Evolutionary conservation across 768 basidiomycete species (phyloP).

Genomic region (Suillus paluster): DNA sequence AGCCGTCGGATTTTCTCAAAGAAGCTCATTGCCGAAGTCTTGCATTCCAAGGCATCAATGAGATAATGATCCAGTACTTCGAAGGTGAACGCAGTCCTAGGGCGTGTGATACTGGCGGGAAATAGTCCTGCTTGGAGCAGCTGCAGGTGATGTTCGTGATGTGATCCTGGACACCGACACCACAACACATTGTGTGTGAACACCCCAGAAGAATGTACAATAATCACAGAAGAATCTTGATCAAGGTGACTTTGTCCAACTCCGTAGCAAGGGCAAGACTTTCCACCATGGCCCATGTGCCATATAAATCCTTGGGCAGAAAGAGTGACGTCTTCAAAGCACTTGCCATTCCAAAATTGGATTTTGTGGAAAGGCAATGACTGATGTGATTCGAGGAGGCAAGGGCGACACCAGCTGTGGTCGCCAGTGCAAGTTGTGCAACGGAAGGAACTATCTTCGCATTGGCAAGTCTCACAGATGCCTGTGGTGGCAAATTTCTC

Average conservation of each 20-base stretch:
- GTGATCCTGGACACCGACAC: neutral
- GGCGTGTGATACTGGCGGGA: neutral
- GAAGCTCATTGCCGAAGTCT: conserved; percentile 19
- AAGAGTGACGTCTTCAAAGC: conserved; percentile 15
- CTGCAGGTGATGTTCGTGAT: neutral
- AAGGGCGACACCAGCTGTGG: conserved; percentile 8
- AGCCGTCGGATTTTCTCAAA: conserved; percentile 7
- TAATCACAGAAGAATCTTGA: neutral
- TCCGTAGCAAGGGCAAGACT: conserved; percentile 14
- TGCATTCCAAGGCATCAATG: conserved; percentile 14
- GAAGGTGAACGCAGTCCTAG: conserved; percentile 12
- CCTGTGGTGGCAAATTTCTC: neutral
- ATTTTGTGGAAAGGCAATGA: conserved; percentile 19
- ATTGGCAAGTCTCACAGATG: conserved; percentile 3
- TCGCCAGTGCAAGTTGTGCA: conserved; percentile 7
- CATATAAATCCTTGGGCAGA: conserved; percentile 21
- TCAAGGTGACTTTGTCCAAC: too few relatives aligned
- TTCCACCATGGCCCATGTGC: conserved; percentile 25
- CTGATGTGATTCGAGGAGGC: neutral
- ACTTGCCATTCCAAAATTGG: conserved; percentile 21
- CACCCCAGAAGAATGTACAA: conserved; percentile 5
- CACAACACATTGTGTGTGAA: conserved; percentile 6
- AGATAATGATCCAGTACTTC: conserved; percentile 6
- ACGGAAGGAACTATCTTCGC: neutral
- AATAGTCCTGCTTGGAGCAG: neutral